A percentile compares a stretch with the other conserved stretches of the same genome.
These are phyloP conservation scores for Cryptococcus maquisensis DNA, from an alignment of 1,284 basidiomycete species.

Conservation along the genomic window DNA sequence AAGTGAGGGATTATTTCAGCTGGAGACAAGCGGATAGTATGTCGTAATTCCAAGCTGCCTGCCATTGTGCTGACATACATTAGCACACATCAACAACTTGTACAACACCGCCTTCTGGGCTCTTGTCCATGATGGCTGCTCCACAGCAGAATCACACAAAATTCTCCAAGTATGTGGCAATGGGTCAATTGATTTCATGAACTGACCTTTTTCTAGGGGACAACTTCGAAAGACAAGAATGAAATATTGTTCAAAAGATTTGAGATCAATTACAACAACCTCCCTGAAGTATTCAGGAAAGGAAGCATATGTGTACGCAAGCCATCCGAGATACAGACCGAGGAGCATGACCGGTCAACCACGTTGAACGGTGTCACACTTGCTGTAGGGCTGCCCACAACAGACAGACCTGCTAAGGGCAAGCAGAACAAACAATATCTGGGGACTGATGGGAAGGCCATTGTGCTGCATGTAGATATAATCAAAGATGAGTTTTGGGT, in stretches of 20 bases:
- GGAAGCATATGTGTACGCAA: conserved; percentile 75
- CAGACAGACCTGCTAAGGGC: background rate
- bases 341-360: background rate
- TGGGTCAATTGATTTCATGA: background rate
- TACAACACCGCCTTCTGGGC: conserved; percentile 98
- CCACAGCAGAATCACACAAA: conserved; percentile 75
- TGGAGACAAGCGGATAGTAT: conserved; percentile 95
- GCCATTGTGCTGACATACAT: background rate
- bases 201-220: conserved; percentile 58
- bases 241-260: conserved; percentile 82
- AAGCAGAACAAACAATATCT: conserved; percentile 47
- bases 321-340: background rate
- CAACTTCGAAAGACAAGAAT: conserved; percentile 80
- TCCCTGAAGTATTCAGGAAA: conserved; percentile 73
- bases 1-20: conserved; percentile 85
- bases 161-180: conserved; percentile 59
- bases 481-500: conserved; percentile 78
- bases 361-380: no score
- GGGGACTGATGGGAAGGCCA: conserved; percentile 51
- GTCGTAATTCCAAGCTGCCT: conserved; percentile 37
- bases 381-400: no score
- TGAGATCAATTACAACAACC: conserved; percentile 79
- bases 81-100: conserved; percentile 96
- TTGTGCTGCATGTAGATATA: conserved; percentile 71
- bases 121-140: conserved; percentile 72